Evolutionary conservation across 306 rosid genomes (phyloP).

Genomic region (Urtica urens): DNA sequence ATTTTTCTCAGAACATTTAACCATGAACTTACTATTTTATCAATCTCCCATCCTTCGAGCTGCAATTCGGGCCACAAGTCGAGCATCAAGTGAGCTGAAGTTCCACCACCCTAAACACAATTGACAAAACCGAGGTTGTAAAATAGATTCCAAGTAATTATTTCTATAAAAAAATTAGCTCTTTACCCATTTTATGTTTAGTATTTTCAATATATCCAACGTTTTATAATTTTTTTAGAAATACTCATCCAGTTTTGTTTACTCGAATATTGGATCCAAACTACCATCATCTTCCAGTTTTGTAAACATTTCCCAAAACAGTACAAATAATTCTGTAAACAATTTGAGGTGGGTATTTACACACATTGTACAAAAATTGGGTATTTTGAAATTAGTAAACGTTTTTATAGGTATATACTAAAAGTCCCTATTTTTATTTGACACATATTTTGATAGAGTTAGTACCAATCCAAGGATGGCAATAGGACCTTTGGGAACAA

Average conservation of each 20-base stretch:
- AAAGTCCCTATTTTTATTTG: constrained; percentile 1
- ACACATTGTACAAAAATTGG: no score
- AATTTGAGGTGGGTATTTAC: no score
- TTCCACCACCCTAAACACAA: constrained; percentile 78
- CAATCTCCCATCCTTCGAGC: constrained; percentile 97
- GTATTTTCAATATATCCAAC: no score
- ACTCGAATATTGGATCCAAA: no score
- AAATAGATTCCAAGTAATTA: constrained; percentile 9
- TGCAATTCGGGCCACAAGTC: constrained; percentile 81
- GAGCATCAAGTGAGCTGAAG: constrained; percentile 87
- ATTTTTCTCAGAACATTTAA: constrained; percentile 10
- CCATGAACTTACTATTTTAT: constrained; percentile 46
- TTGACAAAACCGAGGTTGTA: constrained; percentile 12
- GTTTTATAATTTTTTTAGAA: neutral
- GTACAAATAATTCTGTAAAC: no score
- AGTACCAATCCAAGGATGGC: constrained; percentile 95
- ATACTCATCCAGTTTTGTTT: no score
- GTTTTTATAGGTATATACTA: no score
- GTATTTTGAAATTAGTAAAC: no score
- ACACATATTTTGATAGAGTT: constrained; percentile 18
- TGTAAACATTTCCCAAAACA: no score
- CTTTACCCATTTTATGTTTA: no score
- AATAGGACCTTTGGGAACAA: constrained; percentile 82
- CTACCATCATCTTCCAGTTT: no score
- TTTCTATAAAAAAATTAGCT: constrained; percentile 15